Evolutionary conservation across 441 rosid genomes (phyloP).

Genomic region (Euphorbia schlechtendalii): DNA sequence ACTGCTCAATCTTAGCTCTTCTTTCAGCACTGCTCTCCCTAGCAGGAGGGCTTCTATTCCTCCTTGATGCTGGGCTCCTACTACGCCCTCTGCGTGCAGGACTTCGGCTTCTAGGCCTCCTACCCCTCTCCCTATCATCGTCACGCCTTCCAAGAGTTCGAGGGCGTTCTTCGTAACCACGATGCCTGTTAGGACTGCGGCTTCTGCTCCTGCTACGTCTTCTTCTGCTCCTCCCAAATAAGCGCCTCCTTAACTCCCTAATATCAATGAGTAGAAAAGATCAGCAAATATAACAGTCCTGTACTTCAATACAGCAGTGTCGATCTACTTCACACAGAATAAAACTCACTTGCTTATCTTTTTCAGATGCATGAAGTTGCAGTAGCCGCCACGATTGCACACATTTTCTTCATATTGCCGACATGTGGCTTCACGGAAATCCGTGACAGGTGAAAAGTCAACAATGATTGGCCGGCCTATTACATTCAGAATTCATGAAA

Average conservation of each 20-base stretch:
- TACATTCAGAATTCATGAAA: slow-evolving; percentile 6
- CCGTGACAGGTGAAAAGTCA: slow-evolving; percentile 77
- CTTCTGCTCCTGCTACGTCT: slow-evolving; percentile 52
- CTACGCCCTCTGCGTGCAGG: slow-evolving; percentile 41
- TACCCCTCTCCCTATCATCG: slow-evolving; percentile 38
- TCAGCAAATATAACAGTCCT: background rate
- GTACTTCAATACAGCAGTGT: background rate
- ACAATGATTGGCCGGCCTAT: slow-evolving; percentile 75
- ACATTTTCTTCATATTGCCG: slow-evolving; percentile 75
- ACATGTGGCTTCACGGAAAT: slow-evolving; percentile 83
- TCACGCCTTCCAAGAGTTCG: slow-evolving; percentile 36
- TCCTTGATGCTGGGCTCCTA: slow-evolving; percentile 43
- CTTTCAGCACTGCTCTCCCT: slow-evolving; percentile 55
- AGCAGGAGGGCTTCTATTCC: slow-evolving; percentile 40
- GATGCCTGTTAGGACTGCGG: slow-evolving; percentile 38
- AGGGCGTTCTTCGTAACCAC: slow-evolving; percentile 29
- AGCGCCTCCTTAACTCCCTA: slow-evolving; percentile 49
- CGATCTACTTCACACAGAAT: background rate
- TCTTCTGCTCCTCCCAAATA: slow-evolving; percentile 44
- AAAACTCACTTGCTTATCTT: slow-evolving; percentile 41
- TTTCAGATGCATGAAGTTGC: slow-evolving; percentile 66
- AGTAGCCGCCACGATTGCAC: slow-evolving; percentile 67
- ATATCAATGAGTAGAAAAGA: background rate
- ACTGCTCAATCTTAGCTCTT: slow-evolving; percentile 53
- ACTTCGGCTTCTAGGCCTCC: slow-evolving; percentile 48